A percentile compares a stretch with the other conserved stretches of the same genome.
These are phyloP conservation scores for Peronospora belbahrii DNA, from an alignment of 352 stramenopile genomes.

Conservation along the genomic window DNA sequence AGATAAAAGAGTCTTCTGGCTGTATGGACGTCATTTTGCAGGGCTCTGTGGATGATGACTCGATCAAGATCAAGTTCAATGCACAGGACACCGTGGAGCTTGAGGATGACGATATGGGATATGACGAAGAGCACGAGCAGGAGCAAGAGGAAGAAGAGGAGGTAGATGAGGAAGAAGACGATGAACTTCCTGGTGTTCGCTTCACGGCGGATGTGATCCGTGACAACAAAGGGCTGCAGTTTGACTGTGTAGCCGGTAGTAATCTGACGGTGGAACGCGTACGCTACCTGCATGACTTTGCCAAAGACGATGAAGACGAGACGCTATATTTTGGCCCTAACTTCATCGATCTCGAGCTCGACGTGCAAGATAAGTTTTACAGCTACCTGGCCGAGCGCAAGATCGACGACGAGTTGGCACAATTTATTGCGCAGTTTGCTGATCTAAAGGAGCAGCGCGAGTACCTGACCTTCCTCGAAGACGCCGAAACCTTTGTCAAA, in stretches of 20 bases:
- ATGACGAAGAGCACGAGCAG: constrained; percentile 31
- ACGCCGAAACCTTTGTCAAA: constrained; percentile 59
- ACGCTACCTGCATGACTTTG: constrained; percentile 54
- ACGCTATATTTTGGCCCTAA: constrained; percentile 67
- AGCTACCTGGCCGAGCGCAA: constrained; percentile 65
- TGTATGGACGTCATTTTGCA: constrained; percentile 65
- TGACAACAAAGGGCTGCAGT: constrained; percentile 69
- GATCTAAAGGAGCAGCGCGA: constrained; percentile 84
- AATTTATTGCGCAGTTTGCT: constrained; percentile 79
- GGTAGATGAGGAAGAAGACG: constrained; percentile 45
- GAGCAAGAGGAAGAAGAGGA: constrained; percentile 38
- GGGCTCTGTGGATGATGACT: constrained; percentile 40
- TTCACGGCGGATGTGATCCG: constrained; percentile 68
- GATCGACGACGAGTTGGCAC: constrained; percentile 77
- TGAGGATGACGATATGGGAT: constrained; percentile 54
- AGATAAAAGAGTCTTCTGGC: constrained; percentile 44
- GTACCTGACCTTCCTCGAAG: constrained; percentile 74
- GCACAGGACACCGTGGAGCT: constrained; percentile 65
- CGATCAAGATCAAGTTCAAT: constrained; percentile 76
- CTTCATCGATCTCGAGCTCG: constrained; percentile 80
- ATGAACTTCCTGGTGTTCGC: constrained; percentile 68
- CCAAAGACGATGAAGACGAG: constrained; percentile 49
- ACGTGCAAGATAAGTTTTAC: constrained; percentile 80
- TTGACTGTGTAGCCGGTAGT: constrained; percentile 74
- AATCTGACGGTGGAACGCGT: constrained; percentile 76